A percentile compares a stretch with the other conserved stretches of the same genome.
These are phyloP conservation scores for Kwoniella dendrophila DNA, from an alignment of 768 basidiomycete species.

Conservation along the genomic window DNA sequence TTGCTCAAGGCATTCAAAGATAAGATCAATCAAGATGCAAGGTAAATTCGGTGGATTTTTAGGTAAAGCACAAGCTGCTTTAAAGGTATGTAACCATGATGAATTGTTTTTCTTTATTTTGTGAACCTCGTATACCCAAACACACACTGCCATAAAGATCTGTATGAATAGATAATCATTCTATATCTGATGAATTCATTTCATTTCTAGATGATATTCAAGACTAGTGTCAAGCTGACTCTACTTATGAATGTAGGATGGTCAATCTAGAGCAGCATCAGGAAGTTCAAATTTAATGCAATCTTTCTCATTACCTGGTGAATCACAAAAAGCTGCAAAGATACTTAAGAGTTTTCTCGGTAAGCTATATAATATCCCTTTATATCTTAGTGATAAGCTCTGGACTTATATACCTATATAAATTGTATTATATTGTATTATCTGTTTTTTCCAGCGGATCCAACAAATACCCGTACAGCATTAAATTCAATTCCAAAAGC, in stretches of 20 bases:
- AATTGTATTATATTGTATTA: slow-evolving; percentile 1
- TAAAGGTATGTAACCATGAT: slow-evolving; percentile 28
- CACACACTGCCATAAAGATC: not conserved
- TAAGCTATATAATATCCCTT: no score
- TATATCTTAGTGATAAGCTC: no score
- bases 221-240: slow-evolving; percentile 4
- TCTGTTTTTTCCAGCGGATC: slow-evolving; percentile 67
- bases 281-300: slow-evolving; percentile 60
- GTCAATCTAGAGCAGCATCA: slow-evolving; percentile 28
- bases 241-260: slow-evolving; percentile 30
- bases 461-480: slow-evolving; percentile 80
- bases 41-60: slow-evolving; percentile 35
- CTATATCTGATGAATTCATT: not conserved
- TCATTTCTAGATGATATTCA: not conserved
- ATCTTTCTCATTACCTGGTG: slow-evolving; percentile 84
- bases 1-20: no score
- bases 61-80: slow-evolving; percentile 36
- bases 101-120: no score
- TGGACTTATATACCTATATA: no score
- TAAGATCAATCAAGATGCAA: slow-evolving; percentile 10
- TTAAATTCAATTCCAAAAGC: slow-evolving; percentile 92
- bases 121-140: not conserved
- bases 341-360: slow-evolving; percentile 87
- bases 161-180: not conserved
- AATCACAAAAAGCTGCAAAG: slow-evolving; percentile 90